A percentile compares a stretch with the other conserved stretches of the same genome.
These are phyloP conservation scores for Clarireedia sp. DNA, from an alignment of 2,329 filamentous ascomycete genomes.

Conservation along the genomic window DNA sequence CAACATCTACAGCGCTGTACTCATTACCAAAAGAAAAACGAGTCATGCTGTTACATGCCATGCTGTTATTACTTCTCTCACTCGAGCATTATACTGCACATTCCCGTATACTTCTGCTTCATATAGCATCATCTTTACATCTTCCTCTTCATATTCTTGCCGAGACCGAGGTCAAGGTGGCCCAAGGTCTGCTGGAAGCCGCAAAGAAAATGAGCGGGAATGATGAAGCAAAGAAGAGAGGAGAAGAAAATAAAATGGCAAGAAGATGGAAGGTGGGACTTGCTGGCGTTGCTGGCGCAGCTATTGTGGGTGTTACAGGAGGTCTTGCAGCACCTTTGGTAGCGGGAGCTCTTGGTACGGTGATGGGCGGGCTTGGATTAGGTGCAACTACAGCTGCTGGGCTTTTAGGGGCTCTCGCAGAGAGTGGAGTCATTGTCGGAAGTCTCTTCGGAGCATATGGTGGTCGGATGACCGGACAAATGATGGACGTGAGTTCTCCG, in stretches of 20 bases:
- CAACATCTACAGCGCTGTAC: constrained; percentile 52
- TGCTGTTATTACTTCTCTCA: constrained; percentile 66
- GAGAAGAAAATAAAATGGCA: constrained; percentile 59
- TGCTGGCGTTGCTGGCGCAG: constrained; percentile 81
- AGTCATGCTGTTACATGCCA: constrained; percentile 60
- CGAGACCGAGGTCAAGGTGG: constrained; percentile 67
- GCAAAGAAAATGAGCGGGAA: constrained; percentile 63
- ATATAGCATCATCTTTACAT: constrained; percentile 63
- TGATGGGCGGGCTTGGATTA: constrained; percentile 71
- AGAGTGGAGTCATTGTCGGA: constrained; percentile 72
- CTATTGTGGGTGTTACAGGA: constrained; percentile 63
- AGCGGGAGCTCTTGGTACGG: constrained; percentile 19
- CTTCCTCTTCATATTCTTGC: constrained; percentile 57
- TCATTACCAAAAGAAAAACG: constrained; percentile 53
- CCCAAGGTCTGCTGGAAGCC: constrained; percentile 64
- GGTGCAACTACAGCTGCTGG: constrained; percentile 66
- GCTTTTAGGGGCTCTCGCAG: constrained; percentile 71
- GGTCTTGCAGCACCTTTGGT: constrained; percentile 68
- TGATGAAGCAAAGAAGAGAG: constrained; percentile 64
- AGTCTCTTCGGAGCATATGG: constrained; percentile 89
- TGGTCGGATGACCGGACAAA: constrained; percentile 70
- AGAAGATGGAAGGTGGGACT: constrained; percentile 87
- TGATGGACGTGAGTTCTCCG: constrained; percentile 54
- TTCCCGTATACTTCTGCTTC: constrained; percentile 62
- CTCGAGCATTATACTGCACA: constrained; percentile 70